Percentiles rank a stretch among this genome's conserved stretches.
Evolutionary conservation across 2,329 filamentous ascomycete species (phyloP).

Genomic region (Eutypa lata): DNA sequence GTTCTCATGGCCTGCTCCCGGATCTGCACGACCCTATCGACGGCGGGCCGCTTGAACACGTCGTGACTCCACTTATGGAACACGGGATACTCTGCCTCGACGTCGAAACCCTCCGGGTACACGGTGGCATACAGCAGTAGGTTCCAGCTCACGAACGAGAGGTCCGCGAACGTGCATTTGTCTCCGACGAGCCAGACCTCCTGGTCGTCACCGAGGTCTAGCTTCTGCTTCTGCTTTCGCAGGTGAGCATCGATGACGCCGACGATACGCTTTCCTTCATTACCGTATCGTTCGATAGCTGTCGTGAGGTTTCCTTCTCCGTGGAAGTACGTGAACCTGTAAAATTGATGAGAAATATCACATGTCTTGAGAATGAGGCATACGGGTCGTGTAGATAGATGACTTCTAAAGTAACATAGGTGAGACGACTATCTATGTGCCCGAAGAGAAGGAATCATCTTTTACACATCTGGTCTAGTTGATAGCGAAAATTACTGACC

Average conservation of each 20-base stretch:
- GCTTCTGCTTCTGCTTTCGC: too few species aligned
- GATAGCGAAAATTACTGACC: neutral
- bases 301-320: neutral
- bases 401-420: too few species aligned
- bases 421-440: too few species aligned
- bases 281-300: neutral
- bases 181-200: neutral
- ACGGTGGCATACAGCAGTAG: too few species aligned
- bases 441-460: neutral
- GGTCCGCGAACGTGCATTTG: neutral
- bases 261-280: neutral
- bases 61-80: too few species aligned
- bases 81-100: too few species aligned
- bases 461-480: neutral
- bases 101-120: too few species aligned
- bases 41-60: too few species aligned
- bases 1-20: too few species aligned
- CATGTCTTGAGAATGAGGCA: neutral
- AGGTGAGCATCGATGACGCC: neutral
- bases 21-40: too few species aligned
- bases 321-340: neutral
- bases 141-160: neutral
- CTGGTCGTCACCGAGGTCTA: neutral
- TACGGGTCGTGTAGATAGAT: too few species aligned
- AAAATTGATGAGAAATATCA: neutral